phyloP scores from a whole-genome alignment of 495 filamentous ascomycete genomes.

The Aspergillus bertholletiae region DNA sequence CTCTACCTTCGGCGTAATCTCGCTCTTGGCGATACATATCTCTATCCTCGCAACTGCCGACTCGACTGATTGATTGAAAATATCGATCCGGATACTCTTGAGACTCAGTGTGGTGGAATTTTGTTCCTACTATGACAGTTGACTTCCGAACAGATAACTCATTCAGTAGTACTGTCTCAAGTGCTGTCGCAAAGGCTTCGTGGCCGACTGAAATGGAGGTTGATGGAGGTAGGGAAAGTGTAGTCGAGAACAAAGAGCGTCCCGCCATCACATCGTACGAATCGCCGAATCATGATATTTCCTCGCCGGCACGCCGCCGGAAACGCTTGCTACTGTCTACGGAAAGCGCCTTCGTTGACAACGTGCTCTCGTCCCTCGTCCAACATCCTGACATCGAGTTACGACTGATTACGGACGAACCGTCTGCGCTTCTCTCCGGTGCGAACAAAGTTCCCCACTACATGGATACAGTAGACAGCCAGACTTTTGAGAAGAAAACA shows the following conservation, averaged over 20 bases:
- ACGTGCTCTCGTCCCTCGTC: constrained; percentile 37
- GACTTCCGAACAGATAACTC: constrained; percentile 16
- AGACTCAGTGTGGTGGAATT: not conserved
- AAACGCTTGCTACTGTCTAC: constrained; percentile 43
- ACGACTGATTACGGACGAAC: constrained; percentile 46
- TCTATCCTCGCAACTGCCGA: not conserved
- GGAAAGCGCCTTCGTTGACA: constrained; percentile 41
- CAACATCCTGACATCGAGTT: constrained; percentile 40
- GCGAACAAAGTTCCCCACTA: constrained; percentile 45
- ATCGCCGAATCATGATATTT: constrained; percentile 3
- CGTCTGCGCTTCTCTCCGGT: constrained; percentile 40
- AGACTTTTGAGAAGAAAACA: constrained; percentile 45
- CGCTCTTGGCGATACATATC: not conserved
- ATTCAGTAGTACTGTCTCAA: constrained; percentile 2
- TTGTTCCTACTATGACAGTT: constrained; percentile 25
- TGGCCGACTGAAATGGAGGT: constrained; percentile 30
- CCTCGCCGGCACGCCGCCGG: constrained; percentile 20
- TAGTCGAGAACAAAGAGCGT: constrained; percentile 15
- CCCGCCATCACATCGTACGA: constrained; percentile 10
- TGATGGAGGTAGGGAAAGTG: constrained; percentile 22
- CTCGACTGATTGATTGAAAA: not conserved
- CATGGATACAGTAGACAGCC: constrained; percentile 45
- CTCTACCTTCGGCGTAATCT: not conserved
- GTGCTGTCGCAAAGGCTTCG: constrained; percentile 12
- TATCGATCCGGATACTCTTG: not conserved